These are phyloP conservation scores for Plasmodium ovale DNA, from an alignment of 169 alveolate species.

Conservation along the genomic window DNA sequence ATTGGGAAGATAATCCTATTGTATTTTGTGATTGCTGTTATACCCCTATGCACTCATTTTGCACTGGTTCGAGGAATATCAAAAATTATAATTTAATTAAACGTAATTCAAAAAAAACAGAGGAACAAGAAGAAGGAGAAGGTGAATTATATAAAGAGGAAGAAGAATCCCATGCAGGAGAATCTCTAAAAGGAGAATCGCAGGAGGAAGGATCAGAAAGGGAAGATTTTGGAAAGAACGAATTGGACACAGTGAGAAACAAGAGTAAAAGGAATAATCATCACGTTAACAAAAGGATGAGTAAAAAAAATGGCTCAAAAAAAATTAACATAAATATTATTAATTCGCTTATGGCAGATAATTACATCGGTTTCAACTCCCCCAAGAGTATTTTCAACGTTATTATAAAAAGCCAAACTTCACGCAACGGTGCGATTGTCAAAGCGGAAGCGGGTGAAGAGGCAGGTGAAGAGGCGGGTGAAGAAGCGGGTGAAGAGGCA, in stretches of 20 bases:
- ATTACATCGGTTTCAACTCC: slow-evolving; percentile 16
- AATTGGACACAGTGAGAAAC: too few species aligned
- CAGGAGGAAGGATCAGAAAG: too few species aligned
- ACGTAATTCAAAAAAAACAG: slow-evolving; percentile 16
- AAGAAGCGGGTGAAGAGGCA: too few species aligned
- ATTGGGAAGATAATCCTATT: slow-evolving; percentile 89
- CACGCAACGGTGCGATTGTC: too few species aligned
- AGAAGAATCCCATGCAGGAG: too few species aligned
- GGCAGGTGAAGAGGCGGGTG: too few species aligned
- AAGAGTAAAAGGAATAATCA: background rate
- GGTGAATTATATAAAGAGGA: slow-evolving; percentile 9
- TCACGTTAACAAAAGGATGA: background rate
- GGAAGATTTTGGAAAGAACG: too few species aligned
- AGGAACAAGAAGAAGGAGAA: background rate
- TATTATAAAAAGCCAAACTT: background rate
- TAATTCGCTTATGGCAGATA: slow-evolving; percentile 19
- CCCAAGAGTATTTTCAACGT: slow-evolving; percentile 19
- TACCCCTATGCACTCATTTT: slow-evolving; percentile 85
- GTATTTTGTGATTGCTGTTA: slow-evolving; percentile 87
- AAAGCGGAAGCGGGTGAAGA: too few species aligned
- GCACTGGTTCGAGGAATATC: slow-evolving; percentile 57
- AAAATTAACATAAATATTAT: slow-evolving; percentile 45
- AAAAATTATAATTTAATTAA: slow-evolving; percentile 37
- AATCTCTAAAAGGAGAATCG: too few species aligned
- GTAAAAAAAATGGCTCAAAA: slow-evolving; percentile 4